Percentiles rank a stretch among this genome's conserved stretches.
phyloP scores from a whole-genome alignment of 805 yeast species.

The Myxozyma vanderwaltii region DNA sequence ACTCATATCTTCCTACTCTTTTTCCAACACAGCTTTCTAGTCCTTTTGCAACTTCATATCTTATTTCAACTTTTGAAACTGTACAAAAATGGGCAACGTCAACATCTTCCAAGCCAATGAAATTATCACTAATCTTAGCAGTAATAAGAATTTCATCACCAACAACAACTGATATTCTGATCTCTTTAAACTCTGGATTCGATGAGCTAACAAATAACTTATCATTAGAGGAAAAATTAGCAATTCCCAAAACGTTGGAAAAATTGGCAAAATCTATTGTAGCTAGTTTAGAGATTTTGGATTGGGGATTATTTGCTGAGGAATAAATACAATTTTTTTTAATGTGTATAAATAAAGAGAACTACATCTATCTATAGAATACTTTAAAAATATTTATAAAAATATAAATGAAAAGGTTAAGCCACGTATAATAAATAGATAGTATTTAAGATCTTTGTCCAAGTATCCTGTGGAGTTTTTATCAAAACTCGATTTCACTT shows the following conservation, averaged over 20 bases:
- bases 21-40: background rate
- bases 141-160: conserved; percentile 51
- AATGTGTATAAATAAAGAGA: no score
- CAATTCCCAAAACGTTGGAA: background rate
- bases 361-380: no score
- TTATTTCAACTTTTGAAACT: conserved; percentile 14
- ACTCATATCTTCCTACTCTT: background rate
- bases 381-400: no score
- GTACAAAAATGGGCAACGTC: conserved; percentile 31
- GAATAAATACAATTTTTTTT: background rate
- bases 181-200: conserved; percentile 63
- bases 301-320: conserved; percentile 25
- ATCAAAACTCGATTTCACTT: no score
- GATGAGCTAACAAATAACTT: background rate
- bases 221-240: background rate
- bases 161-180: conserved; percentile 58
- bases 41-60: conserved; percentile 12
- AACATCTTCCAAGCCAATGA: conserved; percentile 26
- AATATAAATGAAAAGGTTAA: no score
- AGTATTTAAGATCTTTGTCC: no score
- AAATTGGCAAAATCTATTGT: conserved; percentile 4
- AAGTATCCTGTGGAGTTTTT: no score
- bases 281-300: conserved; percentile 3
- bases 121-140: conserved; percentile 55
- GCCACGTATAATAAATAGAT: no score